Conservation (phyloP, 768 basidiomycete species). For the Kwoniella shandongensis region DNA sequence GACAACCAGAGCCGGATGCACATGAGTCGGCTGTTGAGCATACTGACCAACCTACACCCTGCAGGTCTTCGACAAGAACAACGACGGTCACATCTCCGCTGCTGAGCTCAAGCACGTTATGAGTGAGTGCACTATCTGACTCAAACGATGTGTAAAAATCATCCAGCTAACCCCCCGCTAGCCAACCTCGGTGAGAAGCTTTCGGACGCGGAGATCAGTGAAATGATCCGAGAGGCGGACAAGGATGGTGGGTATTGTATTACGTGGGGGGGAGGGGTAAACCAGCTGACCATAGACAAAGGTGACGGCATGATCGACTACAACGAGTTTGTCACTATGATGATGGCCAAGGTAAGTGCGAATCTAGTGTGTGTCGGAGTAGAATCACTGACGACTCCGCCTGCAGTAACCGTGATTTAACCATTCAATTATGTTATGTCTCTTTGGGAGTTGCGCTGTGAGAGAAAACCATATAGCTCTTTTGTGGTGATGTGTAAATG, state of each 20-base stretch:
- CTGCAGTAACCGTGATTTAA: too few relatives aligned
- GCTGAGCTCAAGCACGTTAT: slow-evolving; percentile 87
- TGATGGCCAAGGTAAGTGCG: slow-evolving; percentile 42
- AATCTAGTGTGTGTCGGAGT: too few relatives aligned
- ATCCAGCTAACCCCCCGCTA: slow-evolving; percentile 12
- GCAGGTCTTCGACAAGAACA: slow-evolving; percentile 81
- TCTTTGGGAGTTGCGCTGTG: too few relatives aligned
- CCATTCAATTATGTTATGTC: too few relatives aligned
- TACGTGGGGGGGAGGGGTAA: not conserved
- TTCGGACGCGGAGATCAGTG: slow-evolving; percentile 80
- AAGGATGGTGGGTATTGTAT: slow-evolving; percentile 68
- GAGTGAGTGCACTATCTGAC: slow-evolving; percentile 68
- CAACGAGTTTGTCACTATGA: slow-evolving; percentile 51
- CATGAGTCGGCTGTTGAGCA: not conserved
- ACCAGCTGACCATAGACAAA: not conserved
- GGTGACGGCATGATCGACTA: slow-evolving; percentile 47
- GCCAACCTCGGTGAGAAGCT: slow-evolving; percentile 72
- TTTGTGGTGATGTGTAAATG: too few relatives aligned
- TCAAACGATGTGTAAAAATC: not conserved
- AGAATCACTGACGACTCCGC: too few relatives aligned
- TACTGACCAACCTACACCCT: not conserved
- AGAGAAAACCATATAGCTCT: too few relatives aligned
- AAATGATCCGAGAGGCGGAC: slow-evolving; percentile 97
- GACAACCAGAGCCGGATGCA: not conserved
- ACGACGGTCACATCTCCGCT: slow-evolving; percentile 82